Percentiles rank a stretch among this genome's conserved stretches.
Conservation (phyloP, 495 filamentous ascomycete species). For the Choiromyces venosus region DNA sequence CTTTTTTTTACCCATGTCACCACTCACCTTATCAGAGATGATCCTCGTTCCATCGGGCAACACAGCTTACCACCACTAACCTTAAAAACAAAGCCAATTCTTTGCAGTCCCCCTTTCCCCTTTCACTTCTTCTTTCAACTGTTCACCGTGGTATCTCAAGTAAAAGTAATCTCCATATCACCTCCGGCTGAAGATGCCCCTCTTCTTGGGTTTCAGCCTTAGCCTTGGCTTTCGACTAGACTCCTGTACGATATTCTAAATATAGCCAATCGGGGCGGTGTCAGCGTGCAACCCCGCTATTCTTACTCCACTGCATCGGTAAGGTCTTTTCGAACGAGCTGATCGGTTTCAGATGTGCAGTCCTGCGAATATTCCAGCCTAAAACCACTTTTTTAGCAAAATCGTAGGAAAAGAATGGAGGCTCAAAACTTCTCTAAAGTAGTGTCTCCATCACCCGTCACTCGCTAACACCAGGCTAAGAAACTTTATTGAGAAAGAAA, state of each 20-base stretch:
- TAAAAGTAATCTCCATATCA: not conserved
- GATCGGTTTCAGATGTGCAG: not conserved
- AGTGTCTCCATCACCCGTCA: not conserved
- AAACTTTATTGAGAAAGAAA: not conserved
- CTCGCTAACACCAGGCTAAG: not conserved
- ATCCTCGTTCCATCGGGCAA: not conserved
- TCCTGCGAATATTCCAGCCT: not conserved
- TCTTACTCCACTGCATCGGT: slow-evolving; percentile 3
- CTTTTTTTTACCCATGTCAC: not conserved
- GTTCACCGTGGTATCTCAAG: not conserved
- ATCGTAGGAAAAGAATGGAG: not conserved
- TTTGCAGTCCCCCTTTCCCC: not conserved
- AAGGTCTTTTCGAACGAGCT: not conserved
- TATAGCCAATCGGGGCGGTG: slow-evolving; percentile 25
- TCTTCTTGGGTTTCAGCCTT: slow-evolving; percentile 24
- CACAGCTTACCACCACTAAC: not conserved
- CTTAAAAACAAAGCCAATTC: not conserved
- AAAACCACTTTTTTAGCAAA: not conserved
- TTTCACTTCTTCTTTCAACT: not conserved
- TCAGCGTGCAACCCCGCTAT: slow-evolving; percentile 21
- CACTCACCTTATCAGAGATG: not conserved
- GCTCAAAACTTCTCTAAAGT: not conserved
- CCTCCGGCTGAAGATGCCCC: slow-evolving; percentile 19
- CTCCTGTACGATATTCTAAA: slow-evolving; percentile 10
- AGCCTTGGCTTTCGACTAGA: slow-evolving; percentile 12